Evolutionary conservation across 345 rosid species (phyloP), one percentile per base, ranked within the genome.

Genomic region (Lepidium didymum): DNA sequence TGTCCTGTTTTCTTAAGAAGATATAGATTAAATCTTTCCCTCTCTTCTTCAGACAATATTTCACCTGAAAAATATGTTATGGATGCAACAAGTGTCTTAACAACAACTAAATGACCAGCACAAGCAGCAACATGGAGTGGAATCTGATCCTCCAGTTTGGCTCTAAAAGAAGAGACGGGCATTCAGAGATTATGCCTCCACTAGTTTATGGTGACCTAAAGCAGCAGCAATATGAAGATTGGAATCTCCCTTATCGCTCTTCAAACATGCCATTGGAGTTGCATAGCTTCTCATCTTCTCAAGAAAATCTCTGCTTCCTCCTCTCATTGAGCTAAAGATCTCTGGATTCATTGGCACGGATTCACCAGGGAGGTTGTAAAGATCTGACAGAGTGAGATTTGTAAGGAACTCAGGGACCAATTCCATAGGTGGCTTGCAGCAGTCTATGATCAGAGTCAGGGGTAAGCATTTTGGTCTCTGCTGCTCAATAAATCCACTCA

Each of bases 41-140:
- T 1, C 1, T 18, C 11, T 36, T 19, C 31, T 37, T 56, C 14
- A 56, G 15, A 11, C 31, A 36, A 0, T 36, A 4, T 19, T n/a
- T n/a, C n/a, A 36, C 2, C 14, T 56, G 43, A 35, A 16, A 35
- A 2, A 35, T 8, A 56, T 35, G 25, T 46, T 35, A 27, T 36
- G 4, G 10, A 9, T 0, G 18, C n/a, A 35, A 59, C 51, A 7
- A 47, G 57, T 41, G 3, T 25, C 14, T 29, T 4, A 0, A 56
- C 40, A 61, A 49, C 38, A 10, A 5, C 4, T 12, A 11, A 35
- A 10, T 31, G 62, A 10, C 70, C 62, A 8, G 44, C 42, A 27
- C 12, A 10, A 21, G 69, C 68, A 0, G 73, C 68, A 1, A 34
- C 37, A 37, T 76, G 73, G 4, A 76, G 47, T 3, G 70, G 27